Evolutionary conservation across 2,329 filamentous ascomycete species (phyloP), one percentile per base, ranked within the genome.

Genomic region (Fusarium brevicatenulatum): DNA sequence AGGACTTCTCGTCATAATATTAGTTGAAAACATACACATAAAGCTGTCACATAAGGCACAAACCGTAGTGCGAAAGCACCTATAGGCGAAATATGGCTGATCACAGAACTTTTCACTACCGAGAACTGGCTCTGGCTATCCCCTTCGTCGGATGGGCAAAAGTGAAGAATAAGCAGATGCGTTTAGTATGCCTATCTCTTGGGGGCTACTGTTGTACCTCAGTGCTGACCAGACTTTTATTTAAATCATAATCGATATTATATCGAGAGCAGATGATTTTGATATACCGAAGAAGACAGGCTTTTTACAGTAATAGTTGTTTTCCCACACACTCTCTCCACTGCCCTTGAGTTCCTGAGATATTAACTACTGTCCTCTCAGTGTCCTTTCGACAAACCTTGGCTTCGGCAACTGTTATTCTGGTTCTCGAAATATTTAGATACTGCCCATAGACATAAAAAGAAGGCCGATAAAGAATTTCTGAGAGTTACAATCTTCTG

Each of bases 1-100:
- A 25, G 18, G 1, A 25, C 8, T 36, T 25, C n/a, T 19, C 8
- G 1, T 21, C 8, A 10, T 1, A 25, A 23, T 0, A 25, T 25
- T 21, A 5, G 11, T 8, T 16, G n/a, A 25, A 10, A 2, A 2
- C 4, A 15, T 4, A 10, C 10, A 2, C 32, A 36, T 19, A 3
- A 15, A 11, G 32, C 18, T 25, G 6, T 0, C 49, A 25, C 2
- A 25, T 8, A 19, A 52, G 32, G 11, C 32, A 10, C 32, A 25
- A 25, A 25, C 0, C n/a, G n/a, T 9, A 36, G 32, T 21, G n/a
- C 1, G 1, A 21, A 15, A 52, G 12, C 32, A 6, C 18, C 28
- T 32, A 3, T n/a, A 6, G 21, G 7, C 1, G 7, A 50, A 21
- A 36, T 11, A 37, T 52, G 18, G 23, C n/a, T 21, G 32, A 21